These are phyloP conservation scores for Saccharum hybrid DNA, from an alignment of 202 grass and related monocot genomes.

Conservation along the genomic window DNA sequence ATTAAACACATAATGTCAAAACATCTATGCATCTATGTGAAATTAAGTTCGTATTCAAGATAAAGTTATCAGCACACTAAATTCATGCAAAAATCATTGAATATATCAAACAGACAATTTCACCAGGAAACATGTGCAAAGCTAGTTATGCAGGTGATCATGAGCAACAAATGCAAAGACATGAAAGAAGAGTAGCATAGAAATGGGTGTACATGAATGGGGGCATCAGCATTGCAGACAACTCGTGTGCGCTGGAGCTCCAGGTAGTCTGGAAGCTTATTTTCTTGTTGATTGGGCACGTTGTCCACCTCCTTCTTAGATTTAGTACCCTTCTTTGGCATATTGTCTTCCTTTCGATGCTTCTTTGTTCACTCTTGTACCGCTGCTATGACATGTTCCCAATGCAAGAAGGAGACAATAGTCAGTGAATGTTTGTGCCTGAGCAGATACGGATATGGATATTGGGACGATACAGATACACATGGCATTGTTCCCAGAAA, in stretches of 20 bases:
- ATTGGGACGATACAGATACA: not conserved
- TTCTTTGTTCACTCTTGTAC: no score
- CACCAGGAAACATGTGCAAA: not conserved
- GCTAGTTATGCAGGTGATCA: not conserved
- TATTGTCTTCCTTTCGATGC: no score
- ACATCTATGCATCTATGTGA: not conserved
- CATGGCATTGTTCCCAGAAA: not conserved
- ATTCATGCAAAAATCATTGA: not conserved
- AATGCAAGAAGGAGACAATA: no score
- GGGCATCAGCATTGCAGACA: constrained; percentile 75
- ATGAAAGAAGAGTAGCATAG: constrained; percentile 4
- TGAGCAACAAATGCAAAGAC: not conserved
- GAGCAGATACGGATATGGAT: not conserved
- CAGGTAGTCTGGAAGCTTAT: constrained; percentile 80
- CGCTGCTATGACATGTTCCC: no score
- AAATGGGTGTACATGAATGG: constrained; percentile 60
- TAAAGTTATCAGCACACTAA: not conserved
- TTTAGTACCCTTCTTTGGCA: no score
- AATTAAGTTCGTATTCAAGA: constrained; percentile 2
- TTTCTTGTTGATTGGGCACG: constrained; percentile 40
- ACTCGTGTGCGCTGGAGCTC: constrained; percentile 74
- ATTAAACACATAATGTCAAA: constrained; percentile 6
- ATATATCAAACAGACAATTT: constrained; percentile 9
- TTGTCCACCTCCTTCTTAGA: constrained; percentile 36
- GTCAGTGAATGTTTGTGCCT: no score